Base-by-base conservation (phyloP, 2,329 filamentous ascomycete genomes). In the Aureobasidium melanogenum region DNA sequence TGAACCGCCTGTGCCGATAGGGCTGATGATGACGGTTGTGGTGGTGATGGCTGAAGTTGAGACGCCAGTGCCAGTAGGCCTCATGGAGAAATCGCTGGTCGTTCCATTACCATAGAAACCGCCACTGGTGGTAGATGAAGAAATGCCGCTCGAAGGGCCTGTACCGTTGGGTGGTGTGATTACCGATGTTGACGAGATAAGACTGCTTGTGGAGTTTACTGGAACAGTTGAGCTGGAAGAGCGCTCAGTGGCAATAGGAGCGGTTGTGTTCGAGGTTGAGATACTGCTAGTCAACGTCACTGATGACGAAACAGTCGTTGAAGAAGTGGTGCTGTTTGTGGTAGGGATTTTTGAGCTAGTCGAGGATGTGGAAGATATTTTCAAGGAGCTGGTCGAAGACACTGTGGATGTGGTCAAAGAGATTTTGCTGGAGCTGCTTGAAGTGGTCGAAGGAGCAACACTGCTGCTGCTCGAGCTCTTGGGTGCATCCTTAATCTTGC, bases 401-500 rank as follows among this genome's bases (percentile, higher is more conserved):
- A 34, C 8, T 24, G 19, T 34, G 19, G 43, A 59, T 2, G 43
- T 17, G 9, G 43, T 50, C 5, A 17, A 44, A 50, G n/a, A n/a
- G n/a, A 22, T 8, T n/a, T 10, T 28, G 17, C 30, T n/a, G n/a
- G n/a, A n/a, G n/a, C n/a, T n/a, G 28, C 26, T 43, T 12, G 38
- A 24, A 19, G 32, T 48, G 22, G 43, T 51, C n/a, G 34, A 50
- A n/a, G 36, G n/a, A 9, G 46, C 44, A 19, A 50, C 30, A 28
- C 44, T 50, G 32, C 44, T 32, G 38, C 47, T 60, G 57, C 57
- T 60, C 15, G 47, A 43, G 47, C 58, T 60, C 24, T 28, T 28
- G 5, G 58, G 58, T 24, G 58, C 58, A 28, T 47, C 46, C 26
- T 50, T 51, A 32, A 60, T 60, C 38, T 50, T 52, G 19, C 58